These are phyloP conservation scores for Quercus tomentella DNA, from an alignment of 331 rosid genomes.

Conservation along the genomic window DNA sequence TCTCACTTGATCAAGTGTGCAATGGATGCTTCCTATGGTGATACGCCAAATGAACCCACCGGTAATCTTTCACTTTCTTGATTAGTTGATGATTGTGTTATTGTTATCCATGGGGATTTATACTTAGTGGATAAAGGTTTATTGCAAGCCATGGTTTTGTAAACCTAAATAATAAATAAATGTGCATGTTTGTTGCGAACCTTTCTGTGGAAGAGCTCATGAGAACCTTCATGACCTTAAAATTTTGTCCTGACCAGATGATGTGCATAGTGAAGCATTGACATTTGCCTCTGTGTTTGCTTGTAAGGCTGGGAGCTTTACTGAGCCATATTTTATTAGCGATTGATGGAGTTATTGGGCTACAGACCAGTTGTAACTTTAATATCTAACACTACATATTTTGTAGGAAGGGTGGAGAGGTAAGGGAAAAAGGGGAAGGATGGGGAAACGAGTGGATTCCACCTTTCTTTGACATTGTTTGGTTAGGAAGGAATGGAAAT, in stretches of 20 bases:
- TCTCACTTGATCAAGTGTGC: conserved; percentile 53
- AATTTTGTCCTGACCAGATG: background rate
- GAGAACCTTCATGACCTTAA: no score
- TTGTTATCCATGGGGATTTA: background rate
- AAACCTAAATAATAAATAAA: background rate
- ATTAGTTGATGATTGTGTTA: conserved; percentile 2
- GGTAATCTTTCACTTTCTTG: conserved; percentile 47
- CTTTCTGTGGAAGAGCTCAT: background rate
- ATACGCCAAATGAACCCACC: conserved; percentile 56
- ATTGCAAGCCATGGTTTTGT: background rate
- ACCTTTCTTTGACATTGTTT: no score
- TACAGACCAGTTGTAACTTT: background rate
- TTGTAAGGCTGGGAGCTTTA: background rate
- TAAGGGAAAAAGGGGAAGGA: background rate
- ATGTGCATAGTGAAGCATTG: background rate
- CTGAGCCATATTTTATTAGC: background rate
- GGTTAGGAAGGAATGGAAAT: no score
- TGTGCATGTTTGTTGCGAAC: background rate
- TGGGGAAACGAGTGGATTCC: no score
- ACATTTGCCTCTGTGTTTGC: conserved; percentile 1
- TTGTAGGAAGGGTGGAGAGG: background rate
- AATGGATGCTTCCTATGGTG: conserved; percentile 80
- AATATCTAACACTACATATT: background rate
- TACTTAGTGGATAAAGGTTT: background rate
- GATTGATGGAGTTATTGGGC: conserved; percentile 3